A percentile compares a stretch with the other conserved stretches of the same genome.
These are phyloP conservation scores for Ophiobolus disseminans DNA, from an alignment of 2,329 filamentous ascomycete species.

Conservation along the genomic window DNA sequence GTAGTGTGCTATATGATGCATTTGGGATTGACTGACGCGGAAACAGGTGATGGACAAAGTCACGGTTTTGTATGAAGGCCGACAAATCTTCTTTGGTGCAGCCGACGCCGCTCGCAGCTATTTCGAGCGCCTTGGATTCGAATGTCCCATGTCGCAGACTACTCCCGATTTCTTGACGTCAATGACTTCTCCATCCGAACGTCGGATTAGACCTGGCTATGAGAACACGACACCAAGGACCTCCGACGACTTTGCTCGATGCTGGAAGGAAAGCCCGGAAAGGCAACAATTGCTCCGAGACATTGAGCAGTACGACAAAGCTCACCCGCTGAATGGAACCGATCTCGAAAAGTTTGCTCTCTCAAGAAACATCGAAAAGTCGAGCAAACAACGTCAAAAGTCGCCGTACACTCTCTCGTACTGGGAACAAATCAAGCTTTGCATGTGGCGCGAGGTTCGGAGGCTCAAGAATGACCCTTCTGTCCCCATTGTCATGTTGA, in stretches of 20 bases:
- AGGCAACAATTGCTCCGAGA: slow-evolving; percentile 47
- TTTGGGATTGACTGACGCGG: not conserved
- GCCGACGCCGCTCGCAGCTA: slow-evolving; percentile 68
- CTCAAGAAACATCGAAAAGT: slow-evolving; percentile 54
- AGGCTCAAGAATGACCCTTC: slow-evolving; percentile 43
- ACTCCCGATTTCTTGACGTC: slow-evolving; percentile 56
- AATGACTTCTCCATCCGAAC: slow-evolving; percentile 67
- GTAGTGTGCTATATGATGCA: not conserved
- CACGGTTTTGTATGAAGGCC: slow-evolving; percentile 72
- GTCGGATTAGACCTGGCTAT: slow-evolving; percentile 49
- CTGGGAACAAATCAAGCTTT: slow-evolving; percentile 56
- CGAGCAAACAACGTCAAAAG: slow-evolving; percentile 57
- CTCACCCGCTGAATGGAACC: slow-evolving; percentile 48
- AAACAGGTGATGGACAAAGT: slow-evolving; percentile 67
- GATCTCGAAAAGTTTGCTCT: slow-evolving; percentile 43
- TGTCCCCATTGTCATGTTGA: slow-evolving; percentile 67
- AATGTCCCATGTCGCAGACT: slow-evolving; percentile 71
- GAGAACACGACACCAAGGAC: slow-evolving; percentile 52
- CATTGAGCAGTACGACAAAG: slow-evolving; percentile 58
- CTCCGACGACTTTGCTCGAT: slow-evolving; percentile 58
- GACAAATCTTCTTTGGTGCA: slow-evolving; percentile 76
- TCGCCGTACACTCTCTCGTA: slow-evolving; percentile 61
- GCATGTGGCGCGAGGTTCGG: slow-evolving; percentile 32
- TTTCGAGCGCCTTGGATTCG: slow-evolving; percentile 73
- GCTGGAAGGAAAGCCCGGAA: slow-evolving; percentile 50